Conservation (phyloP, 2,329 filamentous ascomycete species). For the Neophaeococcomyces aloes region DNA sequence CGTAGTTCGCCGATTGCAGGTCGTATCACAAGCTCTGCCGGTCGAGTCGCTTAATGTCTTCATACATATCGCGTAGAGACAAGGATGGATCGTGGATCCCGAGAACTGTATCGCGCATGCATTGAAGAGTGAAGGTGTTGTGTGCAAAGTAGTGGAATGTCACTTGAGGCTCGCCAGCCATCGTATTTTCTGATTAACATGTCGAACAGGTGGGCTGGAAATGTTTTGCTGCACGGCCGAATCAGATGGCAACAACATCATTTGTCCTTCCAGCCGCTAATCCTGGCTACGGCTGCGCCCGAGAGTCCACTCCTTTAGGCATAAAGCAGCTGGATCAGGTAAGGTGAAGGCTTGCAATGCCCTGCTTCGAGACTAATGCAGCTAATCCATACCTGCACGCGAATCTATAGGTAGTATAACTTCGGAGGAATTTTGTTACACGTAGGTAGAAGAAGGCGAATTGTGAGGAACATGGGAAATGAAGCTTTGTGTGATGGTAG, state of each 20-base stretch:
- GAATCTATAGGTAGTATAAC: too few relatives aligned
- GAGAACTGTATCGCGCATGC: background rate
- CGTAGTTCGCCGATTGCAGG: too few relatives aligned
- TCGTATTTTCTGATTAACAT: constrained; percentile 7
- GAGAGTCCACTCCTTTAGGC: background rate
- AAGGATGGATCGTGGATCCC: background rate
- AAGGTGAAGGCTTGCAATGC: too few relatives aligned
- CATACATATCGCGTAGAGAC: too few relatives aligned
- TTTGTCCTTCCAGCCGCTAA: constrained; percentile 1
- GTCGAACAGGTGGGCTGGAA: constrained; percentile 3
- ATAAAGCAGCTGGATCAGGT: background rate
- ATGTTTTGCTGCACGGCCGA: background rate
- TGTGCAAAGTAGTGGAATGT: background rate
- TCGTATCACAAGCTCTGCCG: too few relatives aligned
- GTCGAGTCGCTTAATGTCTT: too few relatives aligned
- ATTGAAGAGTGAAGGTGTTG: background rate
- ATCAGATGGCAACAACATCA: constrained; percentile 3
- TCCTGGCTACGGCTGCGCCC: constrained; percentile 1
- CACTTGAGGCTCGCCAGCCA: constrained; percentile 1
- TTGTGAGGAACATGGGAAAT: too few relatives aligned
- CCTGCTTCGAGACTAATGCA: too few relatives aligned
- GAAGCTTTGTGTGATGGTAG: too few relatives aligned
- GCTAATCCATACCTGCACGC: too few relatives aligned
- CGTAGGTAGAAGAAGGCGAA: too few relatives aligned
- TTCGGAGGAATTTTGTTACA: too few relatives aligned